These are phyloP conservation scores for Monosporascus sp. DNA, from an alignment of 2,329 filamentous ascomycete genomes.

Conservation along the genomic window DNA sequence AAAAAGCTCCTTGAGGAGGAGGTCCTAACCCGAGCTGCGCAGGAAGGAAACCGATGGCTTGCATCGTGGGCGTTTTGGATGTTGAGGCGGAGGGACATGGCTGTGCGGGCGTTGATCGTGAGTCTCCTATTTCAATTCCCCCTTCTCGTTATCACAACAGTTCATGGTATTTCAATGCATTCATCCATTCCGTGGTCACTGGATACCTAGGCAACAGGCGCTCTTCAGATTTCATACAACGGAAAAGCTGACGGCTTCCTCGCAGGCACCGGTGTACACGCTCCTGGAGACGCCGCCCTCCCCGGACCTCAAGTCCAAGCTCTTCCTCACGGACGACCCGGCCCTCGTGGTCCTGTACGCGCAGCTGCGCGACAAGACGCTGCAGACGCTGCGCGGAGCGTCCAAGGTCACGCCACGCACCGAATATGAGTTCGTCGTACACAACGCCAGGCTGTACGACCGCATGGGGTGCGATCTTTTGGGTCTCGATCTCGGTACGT, in stretches of 20 bases:
- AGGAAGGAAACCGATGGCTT: slow-evolving; percentile 85
- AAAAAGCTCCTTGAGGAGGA: slow-evolving; percentile 71
- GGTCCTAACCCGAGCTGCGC: slow-evolving; percentile 69
- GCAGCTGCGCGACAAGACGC: slow-evolving; percentile 73
- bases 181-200: no score
- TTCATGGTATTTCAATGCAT: no score
- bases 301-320: slow-evolving; percentile 66
- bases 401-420: slow-evolving; percentile 71
- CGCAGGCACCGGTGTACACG: slow-evolving; percentile 68
- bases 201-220: no score
- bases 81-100: slow-evolving; percentile 73
- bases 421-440: slow-evolving; percentile 85
- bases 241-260: no score
- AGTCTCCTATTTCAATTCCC: slow-evolving; percentile 26
- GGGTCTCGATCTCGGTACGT: slow-evolving; percentile 73
- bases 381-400: slow-evolving; percentile 81
- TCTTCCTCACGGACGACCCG: slow-evolving; percentile 86
- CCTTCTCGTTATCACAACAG: not conserved
- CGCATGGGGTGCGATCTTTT: slow-evolving; percentile 92
- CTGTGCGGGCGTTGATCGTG: slow-evolving; percentile 77
- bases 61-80: slow-evolving; percentile 96
- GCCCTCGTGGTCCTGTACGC: slow-evolving; percentile 82
- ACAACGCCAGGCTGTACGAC: slow-evolving; percentile 77
- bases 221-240: not conserved
- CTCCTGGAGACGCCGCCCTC: slow-evolving; percentile 64